These are phyloP conservation scores for Fallopia convolvulus DNA, from an alignment of 148 eudicot species.

Conservation along the genomic window DNA sequence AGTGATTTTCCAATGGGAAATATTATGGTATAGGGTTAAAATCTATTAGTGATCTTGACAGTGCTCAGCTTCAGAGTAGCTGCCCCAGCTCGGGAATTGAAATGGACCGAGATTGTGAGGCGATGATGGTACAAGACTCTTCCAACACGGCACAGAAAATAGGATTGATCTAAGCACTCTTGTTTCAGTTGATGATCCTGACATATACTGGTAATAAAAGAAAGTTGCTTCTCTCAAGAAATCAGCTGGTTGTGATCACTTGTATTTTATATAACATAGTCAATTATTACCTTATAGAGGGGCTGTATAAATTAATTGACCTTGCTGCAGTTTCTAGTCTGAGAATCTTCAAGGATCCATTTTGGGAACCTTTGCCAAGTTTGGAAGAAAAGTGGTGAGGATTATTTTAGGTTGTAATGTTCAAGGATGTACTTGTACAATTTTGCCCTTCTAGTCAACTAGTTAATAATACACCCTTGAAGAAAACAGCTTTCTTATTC, in stretches of 20 bases:
- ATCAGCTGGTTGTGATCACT: background rate
- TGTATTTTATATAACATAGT: conserved; percentile 28
- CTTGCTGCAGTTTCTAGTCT: conserved; percentile 5
- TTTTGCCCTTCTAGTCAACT: background rate
- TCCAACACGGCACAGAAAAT: background rate
- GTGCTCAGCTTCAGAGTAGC: background rate
- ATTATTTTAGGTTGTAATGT: background rate
- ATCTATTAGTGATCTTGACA: background rate
- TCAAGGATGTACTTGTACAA: background rate
- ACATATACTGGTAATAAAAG: too few relatives aligned
- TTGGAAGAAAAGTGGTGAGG: background rate
- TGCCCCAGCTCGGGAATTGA: conserved; percentile 7
- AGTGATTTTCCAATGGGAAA: background rate
- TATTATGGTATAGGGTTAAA: background rate
- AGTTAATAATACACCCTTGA: too few relatives aligned
- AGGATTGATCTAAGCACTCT: conserved; percentile 20
- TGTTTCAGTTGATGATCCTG: conserved; percentile 54
- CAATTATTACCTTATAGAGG: conserved; percentile 4
- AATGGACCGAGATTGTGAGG: conserved; percentile 12
- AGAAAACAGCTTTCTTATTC: too few relatives aligned
- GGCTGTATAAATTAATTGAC: background rate
- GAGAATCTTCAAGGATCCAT: background rate
- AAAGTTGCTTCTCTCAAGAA: background rate
- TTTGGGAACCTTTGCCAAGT: background rate
- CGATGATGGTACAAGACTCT: conserved; percentile 1